Evolutionary conservation across 805 yeast species (phyloP).

Genomic region (Lipomyces spencermartinsiae): DNA sequence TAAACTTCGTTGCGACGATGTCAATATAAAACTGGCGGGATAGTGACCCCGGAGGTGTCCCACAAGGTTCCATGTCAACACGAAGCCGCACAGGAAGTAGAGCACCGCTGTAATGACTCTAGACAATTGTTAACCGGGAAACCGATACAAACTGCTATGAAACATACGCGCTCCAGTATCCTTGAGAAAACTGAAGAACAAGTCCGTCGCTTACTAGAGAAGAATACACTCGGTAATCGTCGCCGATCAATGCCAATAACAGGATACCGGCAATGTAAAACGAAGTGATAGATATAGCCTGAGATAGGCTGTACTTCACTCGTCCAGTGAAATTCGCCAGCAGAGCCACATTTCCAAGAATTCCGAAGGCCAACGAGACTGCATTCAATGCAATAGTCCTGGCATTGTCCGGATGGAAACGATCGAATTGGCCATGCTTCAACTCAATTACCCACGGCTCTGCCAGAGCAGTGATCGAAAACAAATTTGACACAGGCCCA

Average conservation of each 20-base stretch:
- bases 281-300: conserved; percentile 63
- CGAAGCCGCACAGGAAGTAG: conserved; percentile 62
- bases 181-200: conserved; percentile 55
- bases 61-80: conserved; percentile 63
- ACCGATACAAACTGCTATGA: conserved; percentile 39
- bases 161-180: conserved; percentile 68
- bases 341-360: conserved; percentile 70
- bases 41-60: conserved; percentile 68
- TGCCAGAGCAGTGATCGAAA: conserved; percentile 72
- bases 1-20: conserved; percentile 69
- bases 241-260: conserved; percentile 52
- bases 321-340: conserved; percentile 70
- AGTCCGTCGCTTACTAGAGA: neutral
- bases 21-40: conserved; percentile 72
- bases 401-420: conserved; percentile 44
- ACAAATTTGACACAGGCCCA: conserved; percentile 79
- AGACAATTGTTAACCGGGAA: conserved; percentile 7
- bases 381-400: conserved; percentile 64
- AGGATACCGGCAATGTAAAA: conserved; percentile 68
- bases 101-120: conserved; percentile 59
- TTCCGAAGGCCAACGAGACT: conserved; percentile 67
- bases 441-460: conserved; percentile 65
- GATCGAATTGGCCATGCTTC: neutral
- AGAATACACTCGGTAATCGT: neutral
- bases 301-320: conserved; percentile 65